These are phyloP conservation scores for Pyrus communis DNA, from an alignment of 306 rosid genomes.

Conservation along the genomic window DNA sequence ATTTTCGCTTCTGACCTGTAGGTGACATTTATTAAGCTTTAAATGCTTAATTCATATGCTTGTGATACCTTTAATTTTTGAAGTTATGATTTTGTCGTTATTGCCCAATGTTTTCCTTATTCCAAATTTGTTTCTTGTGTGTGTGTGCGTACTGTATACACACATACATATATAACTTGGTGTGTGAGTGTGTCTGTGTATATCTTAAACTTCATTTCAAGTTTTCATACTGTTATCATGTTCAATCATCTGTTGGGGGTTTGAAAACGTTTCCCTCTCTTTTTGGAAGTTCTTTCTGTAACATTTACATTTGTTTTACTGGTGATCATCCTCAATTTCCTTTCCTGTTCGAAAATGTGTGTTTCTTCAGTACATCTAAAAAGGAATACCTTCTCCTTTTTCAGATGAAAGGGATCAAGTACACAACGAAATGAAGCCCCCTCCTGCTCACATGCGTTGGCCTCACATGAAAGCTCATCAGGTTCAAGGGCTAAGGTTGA, in stretches of 20 bases:
- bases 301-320: not conserved
- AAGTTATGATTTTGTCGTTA: not conserved
- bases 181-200: too few relatives aligned
- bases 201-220: not conserved
- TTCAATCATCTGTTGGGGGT: not conserved
- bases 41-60: not conserved
- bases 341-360: too few relatives aligned
- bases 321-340: not conserved
- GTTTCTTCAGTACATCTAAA: too few relatives aligned
- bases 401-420: slow-evolving; percentile 57
- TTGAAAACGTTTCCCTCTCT: not conserved
- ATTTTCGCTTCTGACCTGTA: not conserved
- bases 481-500: slow-evolving; percentile 80
- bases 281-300: not conserved
- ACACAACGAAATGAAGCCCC: slow-evolving; percentile 36
- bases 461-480: slow-evolving; percentile 98
- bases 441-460: slow-evolving; percentile 87
- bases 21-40: not conserved
- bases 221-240: not conserved
- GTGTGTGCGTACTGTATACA: too few relatives aligned
- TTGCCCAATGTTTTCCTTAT: not conserved
- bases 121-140: not conserved
- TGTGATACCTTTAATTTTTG: not conserved
- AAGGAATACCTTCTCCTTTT: too few relatives aligned
- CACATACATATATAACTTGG: too few relatives aligned